phyloP scores from a whole-genome alignment of 2,329 filamentous ascomycete species.

The Thielaviopsis punctulata region DNA sequence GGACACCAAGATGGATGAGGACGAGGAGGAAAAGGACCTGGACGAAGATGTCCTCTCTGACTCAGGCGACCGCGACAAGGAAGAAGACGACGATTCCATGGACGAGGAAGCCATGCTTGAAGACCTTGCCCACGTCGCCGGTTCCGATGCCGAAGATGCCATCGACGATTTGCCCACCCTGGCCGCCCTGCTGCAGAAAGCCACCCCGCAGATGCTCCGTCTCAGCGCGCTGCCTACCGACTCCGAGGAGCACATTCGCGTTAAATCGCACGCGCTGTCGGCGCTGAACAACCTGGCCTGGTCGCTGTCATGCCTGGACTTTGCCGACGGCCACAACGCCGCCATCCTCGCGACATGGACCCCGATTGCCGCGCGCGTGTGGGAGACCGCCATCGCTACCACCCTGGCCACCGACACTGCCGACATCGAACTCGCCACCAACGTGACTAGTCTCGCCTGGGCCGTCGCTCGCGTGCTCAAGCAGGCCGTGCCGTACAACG shows the following conservation, averaged over 20 bases:
- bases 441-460: constrained; percentile 49
- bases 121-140: constrained; percentile 49
- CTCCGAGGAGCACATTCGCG: constrained; percentile 24
- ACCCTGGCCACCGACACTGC: constrained; percentile 44
- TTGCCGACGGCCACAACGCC: constrained; percentile 34
- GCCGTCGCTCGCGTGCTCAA: constrained; percentile 39
- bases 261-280: constrained; percentile 38
- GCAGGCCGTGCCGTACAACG: constrained; percentile 11
- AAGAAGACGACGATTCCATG: constrained; percentile 34
- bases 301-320: constrained; percentile 46
- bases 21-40: constrained; percentile 20
- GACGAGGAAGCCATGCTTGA: constrained; percentile 39
- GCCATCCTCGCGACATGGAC: constrained; percentile 37
- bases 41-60: constrained; percentile 22
- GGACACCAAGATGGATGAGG: constrained; percentile 18
- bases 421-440: constrained; percentile 42
- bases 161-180: constrained; percentile 38
- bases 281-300: constrained; percentile 51
- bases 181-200: constrained; percentile 27
- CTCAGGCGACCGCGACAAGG: constrained; percentile 21
- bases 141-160: constrained; percentile 21
- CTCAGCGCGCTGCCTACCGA: constrained; percentile 25
- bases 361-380: constrained; percentile 36
- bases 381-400: constrained; percentile 37
- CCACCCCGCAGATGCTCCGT: constrained; percentile 32